These are phyloP conservation scores for Rhexocercosporidium sp. DNA, from an alignment of 2,329 filamentous ascomycete species.

Conservation along the genomic window DNA sequence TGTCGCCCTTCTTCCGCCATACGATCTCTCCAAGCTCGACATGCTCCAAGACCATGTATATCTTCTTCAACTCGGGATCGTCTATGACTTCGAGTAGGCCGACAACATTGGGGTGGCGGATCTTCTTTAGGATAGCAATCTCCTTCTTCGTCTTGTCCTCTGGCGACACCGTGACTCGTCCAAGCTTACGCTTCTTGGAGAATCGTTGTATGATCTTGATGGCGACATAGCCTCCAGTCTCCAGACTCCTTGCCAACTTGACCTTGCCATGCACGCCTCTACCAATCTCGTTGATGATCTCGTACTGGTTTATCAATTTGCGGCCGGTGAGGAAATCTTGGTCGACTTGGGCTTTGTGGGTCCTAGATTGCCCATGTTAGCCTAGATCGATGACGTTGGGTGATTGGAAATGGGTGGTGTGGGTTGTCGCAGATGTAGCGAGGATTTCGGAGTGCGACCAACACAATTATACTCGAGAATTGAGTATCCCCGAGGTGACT, in stretches of 20 bases:
- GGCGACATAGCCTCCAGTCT: constrained; percentile 80
- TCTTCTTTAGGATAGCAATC: constrained; percentile 98
- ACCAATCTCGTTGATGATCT: constrained; percentile 94
- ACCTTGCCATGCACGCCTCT: constrained; percentile 97
- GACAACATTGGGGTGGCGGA: constrained; percentile 95
- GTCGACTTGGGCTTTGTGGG: constrained; percentile 89
- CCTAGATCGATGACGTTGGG: constrained; percentile 7
- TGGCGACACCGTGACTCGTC: constrained; percentile 72
- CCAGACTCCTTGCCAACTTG: constrained; percentile 84
- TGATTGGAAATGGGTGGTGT: too few species aligned
- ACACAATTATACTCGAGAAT: neutral
- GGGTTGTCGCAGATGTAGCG: neutral
- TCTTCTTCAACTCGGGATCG: constrained; percentile 94
- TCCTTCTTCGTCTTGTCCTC: constrained; percentile 90
- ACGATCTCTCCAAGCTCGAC: constrained; percentile 93
- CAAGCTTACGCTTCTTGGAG: constrained; percentile 90
- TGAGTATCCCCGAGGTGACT: neutral
- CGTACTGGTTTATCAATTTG: constrained; percentile 97
- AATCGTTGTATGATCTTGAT: constrained; percentile 99
- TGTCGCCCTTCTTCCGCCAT: constrained; percentile 88
- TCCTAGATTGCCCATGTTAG: constrained; percentile 55
- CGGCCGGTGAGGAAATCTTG: constrained; percentile 87
- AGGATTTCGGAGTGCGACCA: neutral
- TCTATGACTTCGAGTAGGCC: constrained; percentile 96
- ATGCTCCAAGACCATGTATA: constrained; percentile 96